These are phyloP conservation scores for Pleurotus salmoneostramineus DNA, from an alignment of 768 basidiomycete species.

Conservation along the genomic window DNA sequence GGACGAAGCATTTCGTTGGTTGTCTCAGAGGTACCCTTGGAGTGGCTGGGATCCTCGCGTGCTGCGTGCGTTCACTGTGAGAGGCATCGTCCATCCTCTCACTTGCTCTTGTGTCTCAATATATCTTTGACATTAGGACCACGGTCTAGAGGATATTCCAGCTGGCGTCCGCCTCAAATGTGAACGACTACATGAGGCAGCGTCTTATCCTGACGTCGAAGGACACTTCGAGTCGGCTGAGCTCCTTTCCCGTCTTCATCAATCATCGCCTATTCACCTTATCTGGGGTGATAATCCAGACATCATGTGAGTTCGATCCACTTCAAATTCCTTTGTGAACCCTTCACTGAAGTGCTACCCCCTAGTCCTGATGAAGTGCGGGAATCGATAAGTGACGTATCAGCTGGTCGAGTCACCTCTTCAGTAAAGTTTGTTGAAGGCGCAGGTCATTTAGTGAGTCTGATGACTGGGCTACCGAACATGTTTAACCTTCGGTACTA, in stretches of 20 bases:
- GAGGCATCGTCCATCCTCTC: conserved; percentile 12
- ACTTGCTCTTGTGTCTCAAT: not conserved
- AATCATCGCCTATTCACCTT: not conserved
- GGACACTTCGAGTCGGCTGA: not conserved
- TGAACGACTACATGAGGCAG: not conserved
- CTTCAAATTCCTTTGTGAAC: not conserved
- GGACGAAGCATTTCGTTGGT: conserved; percentile 37
- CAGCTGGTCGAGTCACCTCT: conserved; percentile 34
- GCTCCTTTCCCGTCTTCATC: not conserved
- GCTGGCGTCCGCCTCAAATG: conserved; percentile 1
- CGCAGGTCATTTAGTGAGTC: conserved; percentile 44
- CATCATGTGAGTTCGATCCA: not conserved
- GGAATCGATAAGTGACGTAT: conserved; percentile 34
- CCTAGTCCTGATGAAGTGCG: conserved; percentile 43
- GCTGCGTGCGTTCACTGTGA: conserved; percentile 31
- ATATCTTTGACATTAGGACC: not conserved
- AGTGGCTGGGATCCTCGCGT: conserved; percentile 39
- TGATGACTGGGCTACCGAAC: too few relatives aligned
- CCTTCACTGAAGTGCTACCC: not conserved
- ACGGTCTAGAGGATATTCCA: not conserved
- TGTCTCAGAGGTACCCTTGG: conserved; percentile 42
- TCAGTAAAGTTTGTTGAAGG: conserved; percentile 39
- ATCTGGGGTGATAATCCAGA: conserved; percentile 3
- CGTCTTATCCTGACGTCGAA: conserved; percentile 1
- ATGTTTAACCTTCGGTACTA: conserved; percentile 14